phyloP scores from a whole-genome alignment of 176 grass and related monocot genomes.

The Musa itinerans region DNA sequence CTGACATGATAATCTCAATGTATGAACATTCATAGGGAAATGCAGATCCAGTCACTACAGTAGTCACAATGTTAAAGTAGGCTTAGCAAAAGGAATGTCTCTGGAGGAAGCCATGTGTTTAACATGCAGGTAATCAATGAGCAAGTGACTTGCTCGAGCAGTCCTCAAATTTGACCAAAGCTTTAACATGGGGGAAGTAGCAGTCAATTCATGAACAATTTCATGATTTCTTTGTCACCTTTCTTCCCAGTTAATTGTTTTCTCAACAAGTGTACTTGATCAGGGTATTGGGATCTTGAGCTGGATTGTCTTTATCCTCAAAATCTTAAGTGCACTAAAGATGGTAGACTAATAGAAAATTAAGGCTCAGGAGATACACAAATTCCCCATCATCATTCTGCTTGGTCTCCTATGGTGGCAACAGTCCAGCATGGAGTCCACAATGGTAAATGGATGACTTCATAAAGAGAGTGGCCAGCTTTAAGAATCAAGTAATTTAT shows the following conservation, averaged over 20 bases:
- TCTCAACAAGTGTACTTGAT: too few relatives aligned
- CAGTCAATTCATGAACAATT: background rate
- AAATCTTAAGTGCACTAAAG: background rate
- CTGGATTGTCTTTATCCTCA: background rate
- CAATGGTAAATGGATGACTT: background rate
- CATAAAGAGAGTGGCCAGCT: background rate
- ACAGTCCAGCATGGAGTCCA: conserved; percentile 7
- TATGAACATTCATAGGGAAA: too few relatives aligned
- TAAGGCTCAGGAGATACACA: background rate
- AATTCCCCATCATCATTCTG: background rate
- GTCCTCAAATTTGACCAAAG: background rate
- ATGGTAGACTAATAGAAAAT: background rate
- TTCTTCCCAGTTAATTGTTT: too few relatives aligned
- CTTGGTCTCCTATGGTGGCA: background rate
- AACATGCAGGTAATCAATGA: background rate
- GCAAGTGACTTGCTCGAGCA: too few relatives aligned
- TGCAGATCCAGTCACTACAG: too few relatives aligned
- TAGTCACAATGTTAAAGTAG: too few relatives aligned
- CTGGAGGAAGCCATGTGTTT: too few relatives aligned
- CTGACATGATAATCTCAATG: too few relatives aligned
- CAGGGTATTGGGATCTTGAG: background rate
- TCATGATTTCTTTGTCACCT: background rate
- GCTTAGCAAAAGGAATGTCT: too few relatives aligned
- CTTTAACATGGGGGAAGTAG: background rate
- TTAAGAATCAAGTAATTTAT: background rate